Base-by-base conservation (phyloP, 2,329 filamentous ascomycete species). In the Calonectria leucothoes region DNA sequence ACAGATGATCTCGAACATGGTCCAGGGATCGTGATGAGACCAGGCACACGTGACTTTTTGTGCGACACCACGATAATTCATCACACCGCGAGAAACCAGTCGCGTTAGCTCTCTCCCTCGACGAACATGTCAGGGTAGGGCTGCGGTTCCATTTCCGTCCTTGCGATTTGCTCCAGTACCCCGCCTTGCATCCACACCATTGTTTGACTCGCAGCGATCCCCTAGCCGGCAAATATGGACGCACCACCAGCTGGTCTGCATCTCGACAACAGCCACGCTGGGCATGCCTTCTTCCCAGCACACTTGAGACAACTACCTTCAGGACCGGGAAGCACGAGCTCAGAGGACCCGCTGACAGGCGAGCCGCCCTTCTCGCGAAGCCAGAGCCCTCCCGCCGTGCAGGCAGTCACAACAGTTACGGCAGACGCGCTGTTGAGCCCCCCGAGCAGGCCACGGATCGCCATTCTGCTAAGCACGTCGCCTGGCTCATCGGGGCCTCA, bases 291-390 rank as follows among this genome's bases (percentile, higher is more conserved):
- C 14, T 39, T 71, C 14, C 66, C 66, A 2, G n/a, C 66, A 2
- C 68, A 73, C 5, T 31, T 73, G 11, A 57, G 15, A 27, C 63
- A 64, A n/a, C 63, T 39, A 20, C 66, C 35, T 27, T 75, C 69
- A 6, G 27, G 65, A 4, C 35, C 70, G 2, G 73, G 70, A 5
- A 79, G 74, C 37, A 39, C 73, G 7, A 76, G 76, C n/a, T 76
- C 71, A 1, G 78, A 78, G 17, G 80, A 80, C 17, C 77, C 79
- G 25, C 49, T 81, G 17, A 68, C 72, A 10, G 52, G 66, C 14
- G 52, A 73, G 51, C 67, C 55, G 8, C 23, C 55, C 11, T 63
- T 73, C 17, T 66, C 66, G 11, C 73, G 39, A 69, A 73, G 70
- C 23, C 39, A 68, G 2, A 69, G 66, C 27, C 61, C 61, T 2